Conservation (phyloP, 2,329 filamentous ascomycete species). For the Alternaria atra region DNA sequence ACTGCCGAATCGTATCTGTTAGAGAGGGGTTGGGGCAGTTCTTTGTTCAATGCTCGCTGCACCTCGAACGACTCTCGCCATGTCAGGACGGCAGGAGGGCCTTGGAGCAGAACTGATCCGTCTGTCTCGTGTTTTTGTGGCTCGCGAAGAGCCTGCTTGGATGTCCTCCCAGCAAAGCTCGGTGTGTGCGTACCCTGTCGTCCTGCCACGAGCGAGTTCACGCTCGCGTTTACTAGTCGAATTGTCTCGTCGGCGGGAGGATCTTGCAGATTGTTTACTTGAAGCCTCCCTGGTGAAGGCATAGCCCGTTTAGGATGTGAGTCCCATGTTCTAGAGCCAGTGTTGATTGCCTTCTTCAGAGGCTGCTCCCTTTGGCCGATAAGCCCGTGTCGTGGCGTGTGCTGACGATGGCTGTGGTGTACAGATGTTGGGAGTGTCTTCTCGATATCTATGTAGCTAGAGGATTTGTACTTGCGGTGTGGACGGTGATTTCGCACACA, state of each 20-base stretch:
- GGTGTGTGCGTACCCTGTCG: background rate
- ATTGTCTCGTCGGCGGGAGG: constrained; percentile 7
- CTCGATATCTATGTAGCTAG: constrained; percentile 4
- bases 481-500: constrained; percentile 10
- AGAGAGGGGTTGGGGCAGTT: background rate
- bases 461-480: constrained; percentile 7
- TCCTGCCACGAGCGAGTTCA: constrained; percentile 9
- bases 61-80: constrained; percentile 17
- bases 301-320: constrained; percentile 2
- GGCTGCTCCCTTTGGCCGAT: constrained; percentile 3
- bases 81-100: constrained; percentile 8
- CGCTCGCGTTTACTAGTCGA: constrained; percentile 12
- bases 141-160: background rate
- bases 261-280: background rate
- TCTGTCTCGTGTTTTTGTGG: background rate
- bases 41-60: constrained; percentile 6
- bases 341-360: background rate
- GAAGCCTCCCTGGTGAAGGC: constrained; percentile 12
- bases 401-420: background rate
- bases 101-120: background rate
- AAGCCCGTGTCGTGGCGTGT: background rate
- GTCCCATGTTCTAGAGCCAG: background rate
- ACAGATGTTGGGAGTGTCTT: background rate
- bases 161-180: background rate
- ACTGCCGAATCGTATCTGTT: constrained; percentile 13